Evolutionary conservation across 1,284 basidiomycete genomes (phyloP), one percentile per base, ranked within the genome.

Genomic region (Pterulicium gracile): DNA sequence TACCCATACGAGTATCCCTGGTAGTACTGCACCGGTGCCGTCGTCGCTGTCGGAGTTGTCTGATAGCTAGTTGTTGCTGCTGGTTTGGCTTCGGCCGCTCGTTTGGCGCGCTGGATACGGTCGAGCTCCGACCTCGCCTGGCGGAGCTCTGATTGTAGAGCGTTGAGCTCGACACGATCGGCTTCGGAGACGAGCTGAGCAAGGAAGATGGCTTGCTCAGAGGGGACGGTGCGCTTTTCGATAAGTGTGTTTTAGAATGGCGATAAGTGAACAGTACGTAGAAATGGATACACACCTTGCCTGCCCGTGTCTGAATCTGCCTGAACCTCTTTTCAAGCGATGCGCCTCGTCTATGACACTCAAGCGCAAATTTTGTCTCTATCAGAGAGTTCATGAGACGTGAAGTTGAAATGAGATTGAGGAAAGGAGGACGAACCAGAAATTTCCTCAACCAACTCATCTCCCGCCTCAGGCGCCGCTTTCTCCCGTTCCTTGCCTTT

Each of bases 331-430:
- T 65, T 50, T 76, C 67, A 3, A 88, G 66, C 18, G 61, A 65
- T 50, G 67, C 65, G 23, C 70, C 67, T 39, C 84, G 72, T 55
- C 66, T 72, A 60, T 73, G 71, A 53, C 81, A 86, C 49, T 77
- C 68, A 45, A 88, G 52, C 1, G 82, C 81, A 57, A 82, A 77
- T 52, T 68, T 75, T 0, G 81, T 83, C 47, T 84, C 85, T 73
- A 43, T 20, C 24, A 51, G 40, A 14, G 45, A 15, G 1, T 46
- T 20, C 17, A 47, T 42, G 12, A 35, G 17, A 42, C 48, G 42
- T 15, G 34, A 44, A 4, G 39, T 24, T 19, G n/a, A 44, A 43
- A 17, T n/a, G 15, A 23, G 5, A 43, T 27, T 21, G 13, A n/a
- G 32, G 43, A 43, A 49, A 48, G 40, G 15, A 50, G 15, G 15